Percentiles rank a stretch among this genome's conserved stretches.
phyloP scores from a whole-genome alignment of 441 rosid genomes.

The Adansonia rubrostipa region DNA sequence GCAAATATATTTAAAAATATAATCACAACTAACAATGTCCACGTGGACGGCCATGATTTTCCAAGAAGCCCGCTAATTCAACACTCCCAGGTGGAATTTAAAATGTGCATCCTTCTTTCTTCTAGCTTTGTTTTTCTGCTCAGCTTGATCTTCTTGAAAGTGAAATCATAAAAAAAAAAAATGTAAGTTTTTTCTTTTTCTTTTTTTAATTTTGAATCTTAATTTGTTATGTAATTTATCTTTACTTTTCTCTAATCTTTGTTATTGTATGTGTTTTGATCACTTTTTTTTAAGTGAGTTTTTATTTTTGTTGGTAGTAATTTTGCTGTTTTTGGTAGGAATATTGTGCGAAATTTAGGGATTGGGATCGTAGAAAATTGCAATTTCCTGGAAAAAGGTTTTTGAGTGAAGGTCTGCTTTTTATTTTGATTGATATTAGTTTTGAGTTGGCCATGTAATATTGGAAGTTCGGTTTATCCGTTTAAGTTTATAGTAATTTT shows the following conservation, averaged over 20 bases:
- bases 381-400: neutral
- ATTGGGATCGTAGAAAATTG: constrained; percentile 9
- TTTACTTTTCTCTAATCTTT: neutral
- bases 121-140: neutral
- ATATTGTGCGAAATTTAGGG: neutral
- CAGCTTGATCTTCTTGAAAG: neutral
- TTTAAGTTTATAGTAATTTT: neutral
- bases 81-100: neutral
- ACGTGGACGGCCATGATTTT: neutral
- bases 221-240: neutral
- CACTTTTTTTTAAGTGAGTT: neutral
- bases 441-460: constrained; percentile 1
- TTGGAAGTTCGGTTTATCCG: neutral
- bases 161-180: neutral
- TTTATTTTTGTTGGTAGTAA: neutral
- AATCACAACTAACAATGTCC: neutral
- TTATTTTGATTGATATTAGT: neutral
- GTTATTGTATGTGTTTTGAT: neutral
- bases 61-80: constrained; percentile 15
- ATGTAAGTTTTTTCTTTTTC: neutral
- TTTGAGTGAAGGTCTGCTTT: constrained; percentile 1
- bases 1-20: neutral
- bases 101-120: no score
- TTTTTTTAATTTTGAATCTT: neutral
- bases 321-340: neutral